These are phyloP conservation scores for Telopea speciosissima DNA, from an alignment of 177 flowering plant species.

Conservation along the genomic window DNA sequence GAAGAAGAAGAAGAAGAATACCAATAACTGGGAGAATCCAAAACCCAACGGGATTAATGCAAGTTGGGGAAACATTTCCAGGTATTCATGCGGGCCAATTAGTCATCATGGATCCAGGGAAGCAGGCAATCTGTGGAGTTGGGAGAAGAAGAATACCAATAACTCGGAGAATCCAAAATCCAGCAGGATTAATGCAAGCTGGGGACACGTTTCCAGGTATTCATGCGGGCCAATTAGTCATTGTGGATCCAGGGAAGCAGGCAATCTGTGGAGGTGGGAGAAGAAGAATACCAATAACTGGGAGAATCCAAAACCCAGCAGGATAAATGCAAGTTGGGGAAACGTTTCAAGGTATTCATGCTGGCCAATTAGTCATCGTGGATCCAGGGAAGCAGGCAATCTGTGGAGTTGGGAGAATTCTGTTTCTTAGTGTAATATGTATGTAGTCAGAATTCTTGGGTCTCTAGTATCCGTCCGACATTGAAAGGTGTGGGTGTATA, in stretches of 20 bases:
- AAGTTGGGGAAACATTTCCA: constrained; percentile 21
- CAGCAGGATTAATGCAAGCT: no score
- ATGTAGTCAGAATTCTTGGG: no score
- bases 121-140: no score
- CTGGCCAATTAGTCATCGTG: constrained; percentile 16
- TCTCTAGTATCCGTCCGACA: no score
- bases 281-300: constrained; percentile 11
- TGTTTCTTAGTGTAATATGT: no score
- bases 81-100: no score
- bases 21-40: background rate
- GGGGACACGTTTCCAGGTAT: constrained; percentile 17
- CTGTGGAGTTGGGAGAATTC: constrained; percentile 23
- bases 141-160: constrained; percentile 13
- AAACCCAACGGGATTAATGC: constrained; percentile 3
- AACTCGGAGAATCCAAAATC: constrained; percentile 12
- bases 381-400: constrained; percentile 13
- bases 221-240: constrained; percentile 19
- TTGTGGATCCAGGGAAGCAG: constrained; percentile 13
- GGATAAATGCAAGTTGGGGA: no score
- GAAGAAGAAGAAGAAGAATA: constrained; percentile 9
- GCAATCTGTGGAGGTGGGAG: constrained; percentile 20
- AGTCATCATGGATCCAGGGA: constrained; percentile 26
- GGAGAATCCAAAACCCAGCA: constrained; percentile 15
- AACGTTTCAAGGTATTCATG: constrained; percentile 16
- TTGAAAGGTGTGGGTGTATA: no score